A percentile compares a stretch with the other conserved stretches of the same genome.
These are phyloP conservation scores for Pythium folliculosum DNA, from an alignment of 352 stramenopile genomes.

Conservation along the genomic window DNA sequence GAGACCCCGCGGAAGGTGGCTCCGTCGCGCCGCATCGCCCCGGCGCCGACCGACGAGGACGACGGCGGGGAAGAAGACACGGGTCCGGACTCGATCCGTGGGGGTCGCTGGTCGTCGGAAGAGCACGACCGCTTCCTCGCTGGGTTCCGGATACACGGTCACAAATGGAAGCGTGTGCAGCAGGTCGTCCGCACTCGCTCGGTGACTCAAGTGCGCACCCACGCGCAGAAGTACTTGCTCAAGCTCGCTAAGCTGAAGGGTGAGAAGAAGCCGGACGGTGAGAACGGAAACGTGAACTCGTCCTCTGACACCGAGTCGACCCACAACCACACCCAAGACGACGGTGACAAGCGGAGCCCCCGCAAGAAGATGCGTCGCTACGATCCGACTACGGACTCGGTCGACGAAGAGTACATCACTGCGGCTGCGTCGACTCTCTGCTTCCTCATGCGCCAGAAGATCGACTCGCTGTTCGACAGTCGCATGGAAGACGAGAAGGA, in stretches of 20 bases:
- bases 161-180: conserved; percentile 91
- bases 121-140: conserved; percentile 87
- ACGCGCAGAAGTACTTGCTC: conserved; percentile 88
- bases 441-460: conserved; percentile 86
- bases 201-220: conserved; percentile 86
- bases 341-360: conserved; percentile 31
- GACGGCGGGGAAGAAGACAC: conserved; percentile 60
- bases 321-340: conserved; percentile 20
- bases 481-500: conserved; percentile 56
- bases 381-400: conserved; percentile 40
- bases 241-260: conserved; percentile 89
- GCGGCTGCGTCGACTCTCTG: conserved; percentile 76
- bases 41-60: conserved; percentile 68
- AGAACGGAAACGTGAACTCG: conserved; percentile 17
- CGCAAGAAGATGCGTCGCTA: conserved; percentile 63
- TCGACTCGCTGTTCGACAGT: conserved; percentile 75
- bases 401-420: conserved; percentile 82
- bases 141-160: conserved; percentile 83
- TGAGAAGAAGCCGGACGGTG: conserved; percentile 61
- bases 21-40: conserved; percentile 48
- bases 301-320: conserved; percentile 26
- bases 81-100: conserved; percentile 56
- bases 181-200: conserved; percentile 87
- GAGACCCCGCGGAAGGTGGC: conserved; percentile 33
- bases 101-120: conserved; percentile 81